Conservation (phyloP, 192 early-diverging fungal species). For the Kickxella alabastrina region DNA sequence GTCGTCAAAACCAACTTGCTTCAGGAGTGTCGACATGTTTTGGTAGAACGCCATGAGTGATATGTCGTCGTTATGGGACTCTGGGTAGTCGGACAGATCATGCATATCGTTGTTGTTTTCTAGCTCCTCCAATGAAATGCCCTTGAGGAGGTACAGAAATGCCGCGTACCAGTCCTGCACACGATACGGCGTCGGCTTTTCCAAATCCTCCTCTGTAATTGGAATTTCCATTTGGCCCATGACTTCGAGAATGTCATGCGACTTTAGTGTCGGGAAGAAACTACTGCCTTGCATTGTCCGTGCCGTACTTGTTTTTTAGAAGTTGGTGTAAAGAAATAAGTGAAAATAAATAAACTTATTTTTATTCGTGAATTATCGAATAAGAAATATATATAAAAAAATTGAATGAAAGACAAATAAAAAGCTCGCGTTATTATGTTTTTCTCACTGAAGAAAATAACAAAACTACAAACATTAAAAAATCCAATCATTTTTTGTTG, state of each 20-base stretch:
- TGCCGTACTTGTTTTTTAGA: too few relatives aligned
- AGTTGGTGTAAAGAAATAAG: background rate
- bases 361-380: too few relatives aligned
- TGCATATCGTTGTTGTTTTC: constrained; percentile 29
- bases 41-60: constrained; percentile 62
- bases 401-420: background rate
- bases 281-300: constrained; percentile 32
- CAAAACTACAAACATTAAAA: too few relatives aligned
- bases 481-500: constrained; percentile 1
- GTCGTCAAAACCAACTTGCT: constrained; percentile 67
- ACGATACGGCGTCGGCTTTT: constrained; percentile 63
- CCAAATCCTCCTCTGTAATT: constrained; percentile 67
- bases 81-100: constrained; percentile 50
- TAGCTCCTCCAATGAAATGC: constrained; percentile 56
- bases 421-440: background rate
- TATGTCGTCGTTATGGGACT: constrained; percentile 63
- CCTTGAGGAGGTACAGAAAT: constrained; percentile 67
- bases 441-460: background rate
- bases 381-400: background rate
- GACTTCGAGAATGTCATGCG: constrained; percentile 68
- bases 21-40: constrained; percentile 63
- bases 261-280: constrained; percentile 69
- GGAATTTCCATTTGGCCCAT: constrained; percentile 75
- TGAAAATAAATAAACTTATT: too few relatives aligned
- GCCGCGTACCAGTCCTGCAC: constrained; percentile 69